These are phyloP conservation scores for Lactarius sp. DNA, from an alignment of 768 basidiomycete species.

Conservation along the genomic window DNA sequence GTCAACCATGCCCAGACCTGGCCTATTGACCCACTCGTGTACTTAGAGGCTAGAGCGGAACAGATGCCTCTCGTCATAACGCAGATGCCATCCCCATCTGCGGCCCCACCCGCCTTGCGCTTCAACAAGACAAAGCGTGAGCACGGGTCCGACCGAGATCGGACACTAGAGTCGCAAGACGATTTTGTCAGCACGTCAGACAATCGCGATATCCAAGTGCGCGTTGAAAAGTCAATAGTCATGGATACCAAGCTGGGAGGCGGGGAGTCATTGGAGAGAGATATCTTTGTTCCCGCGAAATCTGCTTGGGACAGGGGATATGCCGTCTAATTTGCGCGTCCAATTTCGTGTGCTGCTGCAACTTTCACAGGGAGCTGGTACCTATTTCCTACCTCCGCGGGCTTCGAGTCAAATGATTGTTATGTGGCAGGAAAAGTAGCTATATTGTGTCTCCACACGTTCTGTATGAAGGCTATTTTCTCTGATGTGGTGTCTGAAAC, in stretches of 20 bases:
- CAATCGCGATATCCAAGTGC: slow-evolving; percentile 25
- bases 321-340: neutral
- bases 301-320: neutral
- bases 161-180: neutral
- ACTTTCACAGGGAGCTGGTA: neutral
- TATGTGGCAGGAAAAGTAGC: neutral
- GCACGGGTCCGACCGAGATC: neutral
- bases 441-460: neutral
- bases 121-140: neutral
- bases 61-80: neutral
- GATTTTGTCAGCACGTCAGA: neutral
- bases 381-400: neutral
- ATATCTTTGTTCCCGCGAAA: neutral
- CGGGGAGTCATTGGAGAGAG: neutral
- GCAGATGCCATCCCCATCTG: neutral
- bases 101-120: neutral
- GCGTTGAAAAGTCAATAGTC: slow-evolving; percentile 13
- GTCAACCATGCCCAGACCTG: neutral
- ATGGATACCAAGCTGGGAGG: neutral
- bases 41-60: slow-evolving; percentile 27
- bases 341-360: neutral
- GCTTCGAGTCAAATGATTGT: neutral
- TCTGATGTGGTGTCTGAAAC: neutral
- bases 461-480: neutral
- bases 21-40: neutral